Evolutionary conservation across 305 asterid species (phyloP).

Genomic region (Fraxinus floribunda): DNA sequence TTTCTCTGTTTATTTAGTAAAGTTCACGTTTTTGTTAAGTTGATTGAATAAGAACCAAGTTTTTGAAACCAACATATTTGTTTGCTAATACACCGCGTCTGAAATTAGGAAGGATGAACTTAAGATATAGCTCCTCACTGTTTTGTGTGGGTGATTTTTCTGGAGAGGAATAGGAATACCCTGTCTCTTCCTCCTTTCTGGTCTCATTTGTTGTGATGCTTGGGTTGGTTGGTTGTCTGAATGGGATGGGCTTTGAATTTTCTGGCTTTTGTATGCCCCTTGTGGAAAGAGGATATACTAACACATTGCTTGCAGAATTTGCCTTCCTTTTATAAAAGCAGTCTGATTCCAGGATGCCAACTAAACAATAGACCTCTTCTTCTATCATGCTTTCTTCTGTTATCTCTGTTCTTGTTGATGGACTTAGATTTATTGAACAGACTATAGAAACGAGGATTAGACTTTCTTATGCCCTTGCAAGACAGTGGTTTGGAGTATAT

Average conservation of each 20-base stretch:
- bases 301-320: not conserved
- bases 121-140: not conserved
- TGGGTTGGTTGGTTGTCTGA: not conserved
- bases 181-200: not conserved
- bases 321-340: not conserved
- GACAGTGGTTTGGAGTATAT: slow-evolving; percentile 97
- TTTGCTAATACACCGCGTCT: not conserved
- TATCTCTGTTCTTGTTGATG: slow-evolving; percentile 33
- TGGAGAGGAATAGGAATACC: not conserved
- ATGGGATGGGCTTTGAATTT: slow-evolving; percentile 1
- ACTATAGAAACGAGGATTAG: slow-evolving; percentile 88
- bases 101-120: not conserved
- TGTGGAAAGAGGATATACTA: not conserved
- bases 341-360: slow-evolving; percentile 7
- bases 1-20: not conserved
- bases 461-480: slow-evolving; percentile 93
- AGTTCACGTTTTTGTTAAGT: not conserved
- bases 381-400: slow-evolving; percentile 7
- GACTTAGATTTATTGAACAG: slow-evolving; percentile 49
- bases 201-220: not conserved
- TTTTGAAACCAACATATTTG: not conserved
- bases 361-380: slow-evolving; percentile 1
- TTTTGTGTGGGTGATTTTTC: not conserved
- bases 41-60: not conserved
- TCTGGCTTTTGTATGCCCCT: not conserved